phyloP scores from a whole-genome alignment of 116 monocot genomes.

The Cymodocea nodosa region DNA sequence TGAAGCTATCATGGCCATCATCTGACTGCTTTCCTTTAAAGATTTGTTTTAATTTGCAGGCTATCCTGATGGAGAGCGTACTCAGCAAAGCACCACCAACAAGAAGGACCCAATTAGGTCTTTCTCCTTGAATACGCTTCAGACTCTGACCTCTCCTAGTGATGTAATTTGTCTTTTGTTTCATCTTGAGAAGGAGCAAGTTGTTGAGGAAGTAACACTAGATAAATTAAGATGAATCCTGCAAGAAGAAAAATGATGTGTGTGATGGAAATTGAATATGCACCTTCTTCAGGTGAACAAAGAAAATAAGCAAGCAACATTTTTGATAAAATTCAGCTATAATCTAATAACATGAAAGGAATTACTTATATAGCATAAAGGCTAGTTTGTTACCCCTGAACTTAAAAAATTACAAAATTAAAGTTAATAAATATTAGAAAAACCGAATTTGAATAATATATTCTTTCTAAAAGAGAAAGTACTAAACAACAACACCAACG shows the following conservation, averaged over 20 bases:
- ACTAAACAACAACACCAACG: too few species aligned
- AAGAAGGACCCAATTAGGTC: conserved; percentile 74
- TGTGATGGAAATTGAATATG: neutral
- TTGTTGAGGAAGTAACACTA: neutral
- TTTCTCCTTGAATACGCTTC: conserved; percentile 33
- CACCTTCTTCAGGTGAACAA: neutral
- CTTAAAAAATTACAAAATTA: too few species aligned
- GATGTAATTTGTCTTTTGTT: conserved; percentile 25
- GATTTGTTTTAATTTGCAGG: conserved; percentile 50
- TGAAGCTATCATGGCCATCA: conserved; percentile 11
- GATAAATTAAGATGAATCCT: neutral
- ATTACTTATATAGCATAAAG: neutral
- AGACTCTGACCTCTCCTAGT: conserved; percentile 26
- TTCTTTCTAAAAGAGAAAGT: too few species aligned
- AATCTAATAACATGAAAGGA: neutral
- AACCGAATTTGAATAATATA: too few species aligned
- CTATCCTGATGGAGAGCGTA: conserved; percentile 50
- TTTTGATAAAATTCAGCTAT: neutral
- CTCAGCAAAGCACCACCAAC: conserved; percentile 65
- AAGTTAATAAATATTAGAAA: too few species aligned
- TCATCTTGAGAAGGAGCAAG: conserved; percentile 33
- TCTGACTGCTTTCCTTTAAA: conserved; percentile 34
- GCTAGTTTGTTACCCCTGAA: too few species aligned
- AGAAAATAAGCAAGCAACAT: neutral
- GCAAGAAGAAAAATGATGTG: neutral